Percentiles rank a stretch among this genome's conserved stretches.
Evolutionary conservation across 176 grass and related monocot genomes (phyloP).

Genomic region (Bromus sterilis): DNA sequence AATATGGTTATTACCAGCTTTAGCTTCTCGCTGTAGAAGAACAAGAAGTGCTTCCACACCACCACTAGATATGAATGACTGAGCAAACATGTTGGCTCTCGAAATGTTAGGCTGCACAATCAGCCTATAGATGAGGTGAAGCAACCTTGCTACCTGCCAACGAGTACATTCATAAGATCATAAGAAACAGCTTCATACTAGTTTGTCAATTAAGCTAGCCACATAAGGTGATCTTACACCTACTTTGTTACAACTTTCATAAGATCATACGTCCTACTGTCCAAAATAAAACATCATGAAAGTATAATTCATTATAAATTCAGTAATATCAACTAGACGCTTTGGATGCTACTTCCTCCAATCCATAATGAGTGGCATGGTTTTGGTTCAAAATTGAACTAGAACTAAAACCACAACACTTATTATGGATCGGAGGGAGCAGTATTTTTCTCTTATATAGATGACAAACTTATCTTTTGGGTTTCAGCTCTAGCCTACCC

Average conservation of each 20-base stretch:
- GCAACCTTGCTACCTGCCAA: conserved; percentile 90
- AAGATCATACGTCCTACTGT: neutral
- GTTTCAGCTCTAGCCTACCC: too few species aligned
- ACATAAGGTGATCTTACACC: conserved; percentile 5
- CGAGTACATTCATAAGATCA: conserved; percentile 18
- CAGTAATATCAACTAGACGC: neutral
- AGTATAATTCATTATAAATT: neutral
- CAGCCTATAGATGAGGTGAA: conserved; percentile 94
- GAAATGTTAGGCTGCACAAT: conserved; percentile 87
- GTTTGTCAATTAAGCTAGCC: neutral
- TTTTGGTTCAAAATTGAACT: too few species aligned
- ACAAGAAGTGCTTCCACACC: conserved; percentile 90
- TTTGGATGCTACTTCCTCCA: too few species aligned
- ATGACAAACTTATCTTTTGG: too few species aligned
- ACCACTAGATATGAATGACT: conserved; percentile 78
- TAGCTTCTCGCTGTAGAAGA: conserved; percentile 86
- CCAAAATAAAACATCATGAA: neutral
- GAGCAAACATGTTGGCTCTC: conserved; percentile 81
- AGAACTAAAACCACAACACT: too few species aligned
- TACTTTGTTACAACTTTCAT: conserved; percentile 7
- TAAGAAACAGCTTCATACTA: conserved; percentile 10
- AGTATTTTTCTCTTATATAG: too few species aligned
- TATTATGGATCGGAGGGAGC: too few species aligned
- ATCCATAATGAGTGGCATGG: too few species aligned
- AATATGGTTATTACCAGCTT: conserved; percentile 61